Conservation (phyloP, 305 asterid genomes). For the Fraxinus dipetala region DNA sequence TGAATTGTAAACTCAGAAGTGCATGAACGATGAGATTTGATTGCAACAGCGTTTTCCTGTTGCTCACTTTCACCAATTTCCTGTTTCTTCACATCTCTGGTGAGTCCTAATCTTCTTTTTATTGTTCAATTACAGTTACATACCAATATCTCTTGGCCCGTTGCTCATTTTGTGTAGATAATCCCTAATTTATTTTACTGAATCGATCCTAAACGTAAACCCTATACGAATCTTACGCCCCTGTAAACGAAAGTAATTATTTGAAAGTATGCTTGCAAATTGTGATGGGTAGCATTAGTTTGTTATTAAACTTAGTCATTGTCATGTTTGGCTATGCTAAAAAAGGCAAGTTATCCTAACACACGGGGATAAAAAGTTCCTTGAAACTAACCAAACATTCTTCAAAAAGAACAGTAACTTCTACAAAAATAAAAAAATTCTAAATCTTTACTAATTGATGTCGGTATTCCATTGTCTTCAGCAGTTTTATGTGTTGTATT, state of each 20-base stretch:
- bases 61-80: conserved; percentile 25
- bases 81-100: conserved; percentile 35
- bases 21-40: conserved; percentile 31
- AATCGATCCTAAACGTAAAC: background rate
- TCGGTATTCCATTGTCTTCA: background rate
- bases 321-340: background rate
- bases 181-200: background rate
- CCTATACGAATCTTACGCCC: background rate
- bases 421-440: background rate
- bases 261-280: background rate
- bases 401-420: background rate
- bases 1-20: background rate
- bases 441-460: background rate
- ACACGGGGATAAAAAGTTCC: background rate
- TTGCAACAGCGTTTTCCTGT: conserved; percentile 22
- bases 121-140: conserved; percentile 1
- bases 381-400: background rate
- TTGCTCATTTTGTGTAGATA: background rate
- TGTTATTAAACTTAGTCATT: background rate
- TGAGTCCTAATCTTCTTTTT: conserved; percentile 22
- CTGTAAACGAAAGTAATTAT: background rate
- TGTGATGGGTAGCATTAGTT: background rate
- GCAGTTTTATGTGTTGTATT: background rate
- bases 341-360: background rate
- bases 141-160: background rate